These are phyloP conservation scores for Xylariaceae sp. DNA, from an alignment of 2,329 filamentous ascomycete species.

Conservation along the genomic window DNA sequence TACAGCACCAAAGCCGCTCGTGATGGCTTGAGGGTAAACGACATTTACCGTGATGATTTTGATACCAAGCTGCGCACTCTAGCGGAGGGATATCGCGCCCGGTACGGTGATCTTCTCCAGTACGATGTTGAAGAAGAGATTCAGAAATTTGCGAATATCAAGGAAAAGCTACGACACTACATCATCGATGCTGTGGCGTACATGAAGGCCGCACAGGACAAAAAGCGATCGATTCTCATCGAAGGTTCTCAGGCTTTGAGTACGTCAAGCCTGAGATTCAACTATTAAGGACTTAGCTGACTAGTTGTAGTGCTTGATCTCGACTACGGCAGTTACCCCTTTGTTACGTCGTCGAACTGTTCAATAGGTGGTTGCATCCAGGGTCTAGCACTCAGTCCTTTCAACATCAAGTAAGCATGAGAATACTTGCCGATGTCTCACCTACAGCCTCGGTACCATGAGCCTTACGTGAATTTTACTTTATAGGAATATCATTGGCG, in stretches of 20 bases:
- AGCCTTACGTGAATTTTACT: not conserved
- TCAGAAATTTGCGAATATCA: slow-evolving; percentile 54
- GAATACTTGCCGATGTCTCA: not conserved
- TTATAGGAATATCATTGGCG: slow-evolving; percentile 41
- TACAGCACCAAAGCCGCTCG: slow-evolving; percentile 57
- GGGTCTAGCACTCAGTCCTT: slow-evolving; percentile 48
- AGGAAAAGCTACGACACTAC: slow-evolving; percentile 53
- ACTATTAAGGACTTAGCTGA: not conserved
- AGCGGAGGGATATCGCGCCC: slow-evolving; percentile 58
- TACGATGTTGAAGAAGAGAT: slow-evolving; percentile 69
- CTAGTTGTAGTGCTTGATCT: slow-evolving; percentile 49
- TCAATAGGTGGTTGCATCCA: slow-evolving; percentile 53
- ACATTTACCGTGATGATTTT: slow-evolving; percentile 65
- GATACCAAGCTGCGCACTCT: slow-evolving; percentile 61
- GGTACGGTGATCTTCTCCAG: slow-evolving; percentile 62
- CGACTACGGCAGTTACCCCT: slow-evolving; percentile 47
- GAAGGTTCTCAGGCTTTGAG: slow-evolving; percentile 60
- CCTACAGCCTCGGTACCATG: not conserved
- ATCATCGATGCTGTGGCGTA: slow-evolving; percentile 65
- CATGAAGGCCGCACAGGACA: slow-evolving; percentile 57
- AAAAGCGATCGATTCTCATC: slow-evolving; percentile 57
- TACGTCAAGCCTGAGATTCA: not conserved
- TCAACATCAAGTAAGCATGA: slow-evolving; percentile 44
- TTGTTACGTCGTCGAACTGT: slow-evolving; percentile 53
- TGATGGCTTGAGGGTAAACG: slow-evolving; percentile 60